Evolutionary conservation across 2,329 filamentous ascomycete genomes (phyloP).

Genomic region (Cladosporium sp.): DNA sequence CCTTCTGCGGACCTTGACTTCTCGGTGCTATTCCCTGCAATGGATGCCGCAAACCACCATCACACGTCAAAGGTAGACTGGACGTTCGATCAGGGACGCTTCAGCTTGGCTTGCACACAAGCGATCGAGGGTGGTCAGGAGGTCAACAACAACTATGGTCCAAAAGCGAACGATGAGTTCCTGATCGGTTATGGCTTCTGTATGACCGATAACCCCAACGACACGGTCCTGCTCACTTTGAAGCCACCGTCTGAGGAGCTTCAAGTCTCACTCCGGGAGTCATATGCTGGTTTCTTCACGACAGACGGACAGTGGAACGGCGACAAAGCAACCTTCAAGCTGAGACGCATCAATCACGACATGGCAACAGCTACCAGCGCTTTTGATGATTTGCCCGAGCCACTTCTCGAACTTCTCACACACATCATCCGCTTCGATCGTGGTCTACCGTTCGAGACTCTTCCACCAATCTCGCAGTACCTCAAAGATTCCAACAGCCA

Average conservation of each 20-base stretch:
- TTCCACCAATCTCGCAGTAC: slow-evolving; percentile 26
- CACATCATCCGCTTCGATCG: slow-evolving; percentile 38
- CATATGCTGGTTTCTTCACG: slow-evolving; percentile 39
- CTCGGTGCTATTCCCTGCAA: slow-evolving; percentile 50
- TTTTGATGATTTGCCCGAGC: slow-evolving; percentile 33
- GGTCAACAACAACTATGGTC: slow-evolving; percentile 56
- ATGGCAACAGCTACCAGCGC: slow-evolving; percentile 17
- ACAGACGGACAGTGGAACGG: slow-evolving; percentile 34
- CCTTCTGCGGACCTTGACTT: slow-evolving; percentile 39
- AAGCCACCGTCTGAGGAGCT: slow-evolving; percentile 41
- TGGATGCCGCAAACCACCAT: slow-evolving; percentile 53
- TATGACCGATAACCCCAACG: slow-evolving; percentile 48
- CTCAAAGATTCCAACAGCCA: slow-evolving; percentile 26
- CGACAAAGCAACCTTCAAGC: slow-evolving; percentile 40
- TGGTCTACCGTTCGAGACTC: slow-evolving; percentile 31
- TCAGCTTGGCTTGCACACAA: slow-evolving; percentile 42
- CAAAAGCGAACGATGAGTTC: slow-evolving; percentile 55
- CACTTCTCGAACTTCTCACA: slow-evolving; percentile 37
- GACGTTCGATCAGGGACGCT: slow-evolving; percentile 43
- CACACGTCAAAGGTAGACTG: slow-evolving; percentile 50
- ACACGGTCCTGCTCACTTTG: slow-evolving; percentile 47
- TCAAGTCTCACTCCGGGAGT: slow-evolving; percentile 32
- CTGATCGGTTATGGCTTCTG: slow-evolving; percentile 56
- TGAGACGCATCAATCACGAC: slow-evolving; percentile 26
- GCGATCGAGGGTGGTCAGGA: slow-evolving; percentile 40